These are phyloP conservation scores for Camellia granthamiana DNA, from an alignment of 148 eudicot species.

Conservation along the genomic window DNA sequence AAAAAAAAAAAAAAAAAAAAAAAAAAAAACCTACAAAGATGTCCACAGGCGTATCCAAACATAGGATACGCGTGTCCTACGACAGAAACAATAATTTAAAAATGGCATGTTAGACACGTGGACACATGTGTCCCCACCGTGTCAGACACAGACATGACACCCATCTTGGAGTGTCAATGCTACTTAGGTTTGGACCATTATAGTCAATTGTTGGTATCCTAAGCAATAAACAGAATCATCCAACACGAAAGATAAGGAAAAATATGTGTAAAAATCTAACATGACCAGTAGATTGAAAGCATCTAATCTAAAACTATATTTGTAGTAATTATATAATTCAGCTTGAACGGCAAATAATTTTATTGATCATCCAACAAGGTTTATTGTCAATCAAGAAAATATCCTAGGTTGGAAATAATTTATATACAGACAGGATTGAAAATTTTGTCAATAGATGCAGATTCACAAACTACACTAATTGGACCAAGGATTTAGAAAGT, in stretches of 20 bases:
- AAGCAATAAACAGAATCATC: background rate
- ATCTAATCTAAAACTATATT: background rate
- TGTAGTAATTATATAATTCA: background rate
- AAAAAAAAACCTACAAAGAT: too few relatives aligned
- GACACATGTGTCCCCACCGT: too few relatives aligned
- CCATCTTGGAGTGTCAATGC: too few relatives aligned
- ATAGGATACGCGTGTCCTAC: too few relatives aligned
- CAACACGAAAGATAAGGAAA: background rate
- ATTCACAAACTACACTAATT: background rate
- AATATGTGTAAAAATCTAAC: background rate
- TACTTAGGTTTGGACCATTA: background rate
- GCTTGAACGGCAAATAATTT: background rate
- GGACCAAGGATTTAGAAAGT: background rate
- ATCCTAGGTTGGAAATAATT: background rate
- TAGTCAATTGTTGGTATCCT: background rate
- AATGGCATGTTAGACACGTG: too few relatives aligned
- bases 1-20: too few relatives aligned
- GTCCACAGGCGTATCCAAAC: too few relatives aligned
- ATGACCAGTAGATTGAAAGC: background rate
- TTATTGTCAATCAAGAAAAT: background rate
- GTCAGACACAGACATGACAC: too few relatives aligned
- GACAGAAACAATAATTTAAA: too few relatives aligned
- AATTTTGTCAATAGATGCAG: background rate
- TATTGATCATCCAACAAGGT: conserved; percentile 3
- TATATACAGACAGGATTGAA: background rate